Base-by-base conservation (phyloP, 441 rosid species). In the Pelargonium fulgidum region DNA sequence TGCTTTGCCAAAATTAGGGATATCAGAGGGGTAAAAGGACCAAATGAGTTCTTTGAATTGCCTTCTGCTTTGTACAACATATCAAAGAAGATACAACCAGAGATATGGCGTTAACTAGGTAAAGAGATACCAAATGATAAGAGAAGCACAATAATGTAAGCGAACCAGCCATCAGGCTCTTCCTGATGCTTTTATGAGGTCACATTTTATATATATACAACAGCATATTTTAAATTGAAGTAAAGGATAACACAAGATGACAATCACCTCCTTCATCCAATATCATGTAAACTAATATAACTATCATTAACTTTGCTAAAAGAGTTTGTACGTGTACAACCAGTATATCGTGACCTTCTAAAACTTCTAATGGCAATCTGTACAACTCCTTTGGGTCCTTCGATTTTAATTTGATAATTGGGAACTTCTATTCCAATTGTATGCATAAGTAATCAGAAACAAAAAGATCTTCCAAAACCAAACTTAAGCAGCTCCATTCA, bases 121-220 rank as follows among this genome's bases (percentile, higher is more conserved):
- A 58, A 58, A 10, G 29, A 58, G 11, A 17, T 9, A 22, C 19
- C 9, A 56, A 7, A 56, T 10, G 33, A 58, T 58, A 58, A 58
- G 63, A 20, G 33, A 20, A n/a, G 22, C 39, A 11, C 4, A 33
- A n/a, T 12, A 22, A 10, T 45, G n/a, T 22, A 16, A 61, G 36
- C 16, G 26, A n/a, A 61, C 12, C 12, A 22, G 39, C 64, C 64
- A 61, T 9, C 64, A 61, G 39, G 64, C 14, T 61, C 24, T 39
- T 61, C 36, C 64, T 61, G 14, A 11, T 61, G 14, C 59, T 22
- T 61, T 61, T 61, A 61, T 22, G 39, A 61, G 64, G 64, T 61
- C 14, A 61, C 42, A 7, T 39, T 11, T 61, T 44, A 7, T 29
- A 33, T 4, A 33, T 33, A 33, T 4, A 4, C 24, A 24, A 61